phyloP scores from a whole-genome alignment of 139 green algal species.

The Micromonas commoda region DNA sequence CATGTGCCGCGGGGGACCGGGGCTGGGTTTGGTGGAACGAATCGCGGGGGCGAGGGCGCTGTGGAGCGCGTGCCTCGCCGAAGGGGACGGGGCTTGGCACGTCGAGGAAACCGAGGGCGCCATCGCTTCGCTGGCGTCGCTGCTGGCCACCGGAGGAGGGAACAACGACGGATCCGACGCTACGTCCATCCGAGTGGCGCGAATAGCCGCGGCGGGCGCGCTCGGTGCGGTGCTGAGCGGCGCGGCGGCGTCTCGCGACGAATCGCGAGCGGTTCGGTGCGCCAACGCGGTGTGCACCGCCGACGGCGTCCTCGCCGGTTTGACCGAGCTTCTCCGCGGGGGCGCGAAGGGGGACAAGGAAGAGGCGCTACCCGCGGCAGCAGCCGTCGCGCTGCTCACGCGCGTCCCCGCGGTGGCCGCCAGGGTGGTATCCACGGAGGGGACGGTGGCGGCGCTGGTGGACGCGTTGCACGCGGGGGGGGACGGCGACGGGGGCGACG shows the following conservation, averaged over 20 bases:
- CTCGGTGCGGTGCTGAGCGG: background rate
- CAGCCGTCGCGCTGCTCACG: background rate
- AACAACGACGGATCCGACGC: too few species aligned
- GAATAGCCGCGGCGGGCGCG: too few species aligned
- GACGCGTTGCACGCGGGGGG: background rate
- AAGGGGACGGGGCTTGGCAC: too few species aligned
- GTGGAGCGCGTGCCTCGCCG: too few species aligned
- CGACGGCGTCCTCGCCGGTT: background rate
- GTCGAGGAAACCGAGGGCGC: too few species aligned
- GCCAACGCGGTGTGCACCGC: background rate
- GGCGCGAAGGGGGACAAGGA: background rate
- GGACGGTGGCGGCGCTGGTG: background rate
- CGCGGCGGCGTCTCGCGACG: background rate
- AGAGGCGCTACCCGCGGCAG: background rate
- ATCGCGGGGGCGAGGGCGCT: too few species aligned
- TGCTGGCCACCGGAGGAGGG: too few species aligned
- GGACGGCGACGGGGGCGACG: background rate
- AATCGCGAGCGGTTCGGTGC: background rate
- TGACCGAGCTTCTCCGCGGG: background rate
- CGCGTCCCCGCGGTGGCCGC: background rate
- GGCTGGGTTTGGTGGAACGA: too few species aligned
- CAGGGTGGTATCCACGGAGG: background rate
- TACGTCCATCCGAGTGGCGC: too few species aligned
- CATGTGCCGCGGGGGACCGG: background rate
- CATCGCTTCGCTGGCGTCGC: too few species aligned